Base-by-base conservation (phyloP, 202 grass and related monocot genomes). In the Saccharum hybrid region DNA sequence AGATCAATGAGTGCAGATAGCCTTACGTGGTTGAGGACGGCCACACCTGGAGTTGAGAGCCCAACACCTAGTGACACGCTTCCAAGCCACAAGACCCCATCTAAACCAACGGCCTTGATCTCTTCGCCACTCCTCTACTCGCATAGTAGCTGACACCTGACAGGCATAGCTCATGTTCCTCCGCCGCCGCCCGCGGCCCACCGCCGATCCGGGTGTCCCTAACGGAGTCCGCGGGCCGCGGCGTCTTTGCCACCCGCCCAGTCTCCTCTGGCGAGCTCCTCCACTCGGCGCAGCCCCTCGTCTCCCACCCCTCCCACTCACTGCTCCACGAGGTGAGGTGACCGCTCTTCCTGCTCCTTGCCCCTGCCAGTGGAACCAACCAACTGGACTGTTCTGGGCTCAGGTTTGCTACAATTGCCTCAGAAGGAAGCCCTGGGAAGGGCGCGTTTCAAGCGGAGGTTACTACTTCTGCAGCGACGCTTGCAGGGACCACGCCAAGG, bases 361-460 rank as follows among this genome's bases (percentile, higher is more conserved):
- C 46, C 1, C 3, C 4, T 37, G 71, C 12, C 2, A 66, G 33
- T 77, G 63, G 61, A 61, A 68, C 78, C 65, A 51, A 52, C 78
- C 71, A 80, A 61, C 66, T 72, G n/a, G 13, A 43, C 30, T 12
- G n/a, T 63, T 56, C 57, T 75, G 66, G 41, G 21, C 4, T 81
- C 56, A 98, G 92, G 95, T 93, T 37, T 98, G 95, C 88, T 90
- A 93, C 87, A 77, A 76, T 74, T 98, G 90, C 80, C 85, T 98
- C 83, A 88, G 89, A 77, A 90, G 88, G 85, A 94, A 92, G 71
- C 0, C 21, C 0, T 8, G 74, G 73, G 19, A 66, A 67, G 59
- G 19, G 77, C 48, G 26, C 22, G 36, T 37, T 31, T 56, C 61
- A 6, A n/a, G 34, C 34, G 37, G 48, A 31, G 66, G 42, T 11